Evolutionary conservation across 768 basidiomycete species (phyloP).

Genomic region (Filobasidium wieringae): DNA sequence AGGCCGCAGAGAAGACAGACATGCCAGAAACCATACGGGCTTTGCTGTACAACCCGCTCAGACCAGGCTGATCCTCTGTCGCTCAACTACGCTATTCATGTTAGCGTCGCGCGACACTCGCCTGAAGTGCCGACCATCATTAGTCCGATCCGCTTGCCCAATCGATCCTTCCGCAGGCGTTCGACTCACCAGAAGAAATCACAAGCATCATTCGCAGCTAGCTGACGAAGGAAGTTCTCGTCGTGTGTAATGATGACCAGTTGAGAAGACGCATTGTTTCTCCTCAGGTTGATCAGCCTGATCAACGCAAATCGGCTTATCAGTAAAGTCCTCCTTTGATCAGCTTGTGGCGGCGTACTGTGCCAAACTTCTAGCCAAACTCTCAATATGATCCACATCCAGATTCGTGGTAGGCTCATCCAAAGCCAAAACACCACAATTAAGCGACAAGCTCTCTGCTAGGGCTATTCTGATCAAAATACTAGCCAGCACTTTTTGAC

Average conservation of each 20-base stretch:
- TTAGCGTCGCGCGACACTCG: slow-evolving; percentile 58
- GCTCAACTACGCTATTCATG: slow-evolving; percentile 57
- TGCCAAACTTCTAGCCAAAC: slow-evolving; percentile 76
- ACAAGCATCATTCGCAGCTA: slow-evolving; percentile 84
- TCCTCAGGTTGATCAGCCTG: slow-evolving; percentile 89
- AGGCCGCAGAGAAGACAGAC: no score
- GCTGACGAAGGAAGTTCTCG: slow-evolving; percentile 77
- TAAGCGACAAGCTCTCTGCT: slow-evolving; percentile 93
- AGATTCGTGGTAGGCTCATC: slow-evolving; percentile 98
- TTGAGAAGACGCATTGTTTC: slow-evolving; percentile 83
- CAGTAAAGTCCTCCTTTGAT: neutral
- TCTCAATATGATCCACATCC: slow-evolving; percentile 90
- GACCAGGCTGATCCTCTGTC: slow-evolving; percentile 21
- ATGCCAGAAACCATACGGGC: no score
- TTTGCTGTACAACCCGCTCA: no score
- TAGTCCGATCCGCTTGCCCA: neutral
- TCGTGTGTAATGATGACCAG: slow-evolving; percentile 77
- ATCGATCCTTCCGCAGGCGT: no score
- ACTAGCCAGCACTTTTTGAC: slow-evolving; percentile 85
- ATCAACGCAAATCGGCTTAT: no score
- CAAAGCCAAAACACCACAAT: slow-evolving; percentile 91
- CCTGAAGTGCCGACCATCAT: slow-evolving; percentile 44
- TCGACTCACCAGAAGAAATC: slow-evolving; percentile 75
- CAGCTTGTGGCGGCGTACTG: slow-evolving; percentile 52
- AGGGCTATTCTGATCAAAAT: slow-evolving; percentile 95